Base-by-base conservation (phyloP, 371 early-diverging fungal genomes). In the Syncephalastrum monosporum region DNA sequence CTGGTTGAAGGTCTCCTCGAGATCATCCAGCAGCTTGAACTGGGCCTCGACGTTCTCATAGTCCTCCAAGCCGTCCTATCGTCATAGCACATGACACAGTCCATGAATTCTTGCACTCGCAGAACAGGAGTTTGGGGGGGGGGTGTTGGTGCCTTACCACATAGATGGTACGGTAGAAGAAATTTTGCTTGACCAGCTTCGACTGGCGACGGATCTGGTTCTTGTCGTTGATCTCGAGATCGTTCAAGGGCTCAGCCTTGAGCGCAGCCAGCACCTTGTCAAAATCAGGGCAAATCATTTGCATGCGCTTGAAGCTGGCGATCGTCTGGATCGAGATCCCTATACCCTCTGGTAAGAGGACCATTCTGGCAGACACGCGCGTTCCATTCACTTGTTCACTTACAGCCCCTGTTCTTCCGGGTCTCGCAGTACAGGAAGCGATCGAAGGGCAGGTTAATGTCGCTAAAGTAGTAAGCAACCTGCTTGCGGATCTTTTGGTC, bases 391-490 rank as follows among this genome's bases (percentile, higher is more conserved):
- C 74, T 65, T 84, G 10, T 14, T 23, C n/a, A 66, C 74, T 65
- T 84, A 84, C 87, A 87, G 47, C 81, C 78, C 24, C 82, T 66
- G 47, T 80, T 72, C 55, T 79, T 77, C 27, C 64, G 59, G 51
- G 80, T 71, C 53, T 77, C 63, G 61, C 78, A 81, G 65, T 74
- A 76, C 75, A 91, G 72, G 55, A 74, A 91, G 60, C 79, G 82
- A 69, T 91, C 91, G 47, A 71, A 79, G 56, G 84, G 87, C 57
- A 91, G 71, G 74, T 90, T 91, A 44, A 84, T 77, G 60, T 91
- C 90, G 67, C 85, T 79, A 60, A 91, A 90, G 72, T 91, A 91
- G 71, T 87, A 89, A 69, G 89, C 85, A 58, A 91, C 83, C 69
- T 91, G 91, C 61, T 82, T 79, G 25, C 81, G 67, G 50, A 91